phyloP scores from a whole-genome alignment of 2,329 filamentous ascomycete species.

The Penicillium olsonii region DNA sequence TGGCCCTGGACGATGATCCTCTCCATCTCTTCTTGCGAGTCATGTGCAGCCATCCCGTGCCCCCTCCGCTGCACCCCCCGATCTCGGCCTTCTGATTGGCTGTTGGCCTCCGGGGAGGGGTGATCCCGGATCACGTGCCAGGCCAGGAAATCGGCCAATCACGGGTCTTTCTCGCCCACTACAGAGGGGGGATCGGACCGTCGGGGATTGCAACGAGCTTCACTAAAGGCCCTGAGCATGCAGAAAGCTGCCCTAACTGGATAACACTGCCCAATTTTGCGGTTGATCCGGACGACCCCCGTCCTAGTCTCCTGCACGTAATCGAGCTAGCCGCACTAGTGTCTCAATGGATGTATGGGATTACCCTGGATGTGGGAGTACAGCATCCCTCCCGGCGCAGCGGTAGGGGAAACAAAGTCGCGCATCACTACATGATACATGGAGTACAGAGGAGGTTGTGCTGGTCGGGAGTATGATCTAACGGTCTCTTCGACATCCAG shows the following conservation, averaged over 20 bases:
- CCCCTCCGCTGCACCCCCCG: conserved; percentile 28
- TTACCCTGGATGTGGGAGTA: not conserved
- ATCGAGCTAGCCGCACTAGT: conserved; percentile 4
- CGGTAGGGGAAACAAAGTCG: not conserved
- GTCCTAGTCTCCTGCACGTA: conserved; percentile 1
- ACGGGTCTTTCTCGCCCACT: not conserved
- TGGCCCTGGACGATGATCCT: not conserved
- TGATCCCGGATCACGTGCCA: conserved; percentile 32
- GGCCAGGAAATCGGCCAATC: conserved; percentile 14
- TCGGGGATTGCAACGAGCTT: conserved; percentile 4
- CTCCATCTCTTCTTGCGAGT: conserved; percentile 19
- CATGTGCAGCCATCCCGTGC: conserved; percentile 44
- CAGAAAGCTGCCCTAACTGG: not conserved
- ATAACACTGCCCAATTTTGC: not conserved
- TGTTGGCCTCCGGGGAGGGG: conserved; percentile 17
- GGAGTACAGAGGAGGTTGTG: not conserved
- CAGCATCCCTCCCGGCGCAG: not conserved
- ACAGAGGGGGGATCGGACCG: conserved; percentile 4
- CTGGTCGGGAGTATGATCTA: not conserved
- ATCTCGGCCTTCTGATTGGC: conserved; percentile 29
- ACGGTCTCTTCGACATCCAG: not conserved
- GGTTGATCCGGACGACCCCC: not conserved
- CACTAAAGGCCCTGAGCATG: not conserved
- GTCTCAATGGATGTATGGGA: not conserved
- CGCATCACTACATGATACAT: not conserved